These are phyloP conservation scores for Bromus sterilis DNA, from an alignment of 176 grass and related monocot species.

Conservation along the genomic window DNA sequence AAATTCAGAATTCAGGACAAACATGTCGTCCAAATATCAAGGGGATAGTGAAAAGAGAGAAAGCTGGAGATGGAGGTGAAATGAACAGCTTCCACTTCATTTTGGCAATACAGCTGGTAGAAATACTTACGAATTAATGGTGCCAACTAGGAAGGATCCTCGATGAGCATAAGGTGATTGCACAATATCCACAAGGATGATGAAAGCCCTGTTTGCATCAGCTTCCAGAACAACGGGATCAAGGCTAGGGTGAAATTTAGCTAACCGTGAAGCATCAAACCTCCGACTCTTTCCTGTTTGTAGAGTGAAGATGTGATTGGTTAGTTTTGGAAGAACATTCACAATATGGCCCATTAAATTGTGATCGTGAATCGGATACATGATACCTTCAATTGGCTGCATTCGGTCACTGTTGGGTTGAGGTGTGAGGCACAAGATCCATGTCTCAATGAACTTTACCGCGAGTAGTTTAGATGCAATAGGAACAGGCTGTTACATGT, in stretches of 20 bases:
- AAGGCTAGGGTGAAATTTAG: conserved; percentile 46
- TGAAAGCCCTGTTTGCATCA: conserved; percentile 60
- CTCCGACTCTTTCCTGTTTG: conserved; percentile 50
- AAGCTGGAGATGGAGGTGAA: background rate
- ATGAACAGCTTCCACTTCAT: conserved; percentile 11
- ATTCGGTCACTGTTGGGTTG: conserved; percentile 37
- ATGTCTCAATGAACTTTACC: conserved; percentile 84
- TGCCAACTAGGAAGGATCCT: conserved; percentile 72
- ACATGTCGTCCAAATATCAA: conserved; percentile 10
- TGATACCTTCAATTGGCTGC: conserved; percentile 42
- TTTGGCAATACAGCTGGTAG: conserved; percentile 9
- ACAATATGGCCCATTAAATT: conserved; percentile 9
- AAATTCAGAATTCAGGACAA: conserved; percentile 22
- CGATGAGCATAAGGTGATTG: conserved; percentile 49
- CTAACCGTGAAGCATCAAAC: conserved; percentile 61
- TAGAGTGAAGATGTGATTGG: conserved; percentile 17
- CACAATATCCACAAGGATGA: conserved; percentile 71
- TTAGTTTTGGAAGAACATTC: conserved; percentile 6
- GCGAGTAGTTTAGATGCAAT: conserved; percentile 68
- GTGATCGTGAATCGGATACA: background rate
- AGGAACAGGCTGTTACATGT: conserved; percentile 49
- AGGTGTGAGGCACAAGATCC: conserved; percentile 62
- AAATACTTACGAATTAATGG: conserved; percentile 78
- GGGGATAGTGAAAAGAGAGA: background rate
- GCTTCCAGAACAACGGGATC: conserved; percentile 68